Base-by-base conservation (phyloP, 2,329 filamentous ascomycete species). In the Boeremia lycopersici region DNA sequence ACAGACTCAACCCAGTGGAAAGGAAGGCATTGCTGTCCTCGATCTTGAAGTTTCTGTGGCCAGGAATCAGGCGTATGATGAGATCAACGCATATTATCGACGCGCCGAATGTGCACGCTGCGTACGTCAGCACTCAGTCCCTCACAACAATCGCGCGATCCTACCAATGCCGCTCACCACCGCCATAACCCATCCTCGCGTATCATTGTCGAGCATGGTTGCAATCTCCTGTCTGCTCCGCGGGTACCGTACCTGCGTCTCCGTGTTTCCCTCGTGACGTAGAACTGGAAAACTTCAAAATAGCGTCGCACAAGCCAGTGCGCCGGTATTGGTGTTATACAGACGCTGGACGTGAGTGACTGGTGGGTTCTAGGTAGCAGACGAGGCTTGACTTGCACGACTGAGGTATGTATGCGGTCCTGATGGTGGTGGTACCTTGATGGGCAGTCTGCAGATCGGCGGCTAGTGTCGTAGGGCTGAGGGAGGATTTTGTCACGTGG, bases 111-210 rank as follows among this genome's bases (percentile, higher is more conserved):
- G 73, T 74, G 50, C 74, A 76, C 36, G 75, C 74, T 75, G 57
- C 50, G 17, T 30, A 31, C 19, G 59, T 69, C 60, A 71, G 40
- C 40, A 33, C 8, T 19, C 7, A 6, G 6, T 13, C 15, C 9
- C 10, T 10, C 19, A 35, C 2, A 29, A 28, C 12, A 26, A n/a
- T 25, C 29, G 8, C 40, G 30, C 31, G 34, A 48, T 57, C 75
- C 47, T 75, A 88, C 86, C 86, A 70, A 92, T 86, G 70, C 92
- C 96, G 75, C 93, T 91, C 62, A 92, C 81, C 69, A 83, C 87
- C 60, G 85, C 82, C 89, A 98, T 91, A 65, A 98, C 88, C 93
- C 93, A 98, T 68, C 95, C 93, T 61, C 92, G 86, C 60, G 88
- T 88, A 79, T 98, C 93, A 79, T 75, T 75, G 55, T 73, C 70